Evolutionary conservation across 2,329 filamentous ascomycete genomes (phyloP), one percentile per base, ranked within the genome.

Genomic region (Fusarium sororula): DNA sequence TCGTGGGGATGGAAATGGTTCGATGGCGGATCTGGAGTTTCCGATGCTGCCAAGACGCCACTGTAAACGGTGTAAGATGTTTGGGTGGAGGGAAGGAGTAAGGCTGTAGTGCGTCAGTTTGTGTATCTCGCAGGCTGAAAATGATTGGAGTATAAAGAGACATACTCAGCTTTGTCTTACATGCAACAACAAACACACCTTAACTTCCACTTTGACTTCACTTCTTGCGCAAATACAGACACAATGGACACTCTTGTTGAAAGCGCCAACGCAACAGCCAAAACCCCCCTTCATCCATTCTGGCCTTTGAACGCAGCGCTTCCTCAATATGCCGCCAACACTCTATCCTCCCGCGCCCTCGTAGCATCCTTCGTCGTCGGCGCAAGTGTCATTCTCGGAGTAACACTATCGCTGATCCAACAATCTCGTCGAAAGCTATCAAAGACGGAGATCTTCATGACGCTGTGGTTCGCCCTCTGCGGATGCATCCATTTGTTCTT

Each of bases 391-490:
- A 87, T 94, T 68, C 88, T 95, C 68, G 81, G 85, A 30, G 77
- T 85, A 13, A 90, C 91, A 7, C 88, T 88, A 63, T 66, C 86
- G 14, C 73, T 90, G 41, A 85, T 89, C 68, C 89, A 87, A 73
- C 83, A 82, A 66, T 78, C 86, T 45, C 85, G 89, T 24, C 89
- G 90, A 5, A 84, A 81, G 15, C 79, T 94, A 59, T 83, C 85
- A 39, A 81, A 76, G 13, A 80, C 80, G 32, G 92, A 94, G 73
- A 85, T 90, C 51, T 75, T 87, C 18, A 88, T 88, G 9, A 88
- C 92, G 28, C 82, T 94, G 82, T 96, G 94, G 94, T 95, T 95
- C 81, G 87, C 92, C 28, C 85, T 96, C 20, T 93, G 92, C 87
- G 88, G 84, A 80, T 88, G 74, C 70, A 85, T 85, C 68, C 84